Conservation (phyloP, 2,329 filamentous ascomycete genomes). For the Pseudogymnoascus sp. region DNA sequence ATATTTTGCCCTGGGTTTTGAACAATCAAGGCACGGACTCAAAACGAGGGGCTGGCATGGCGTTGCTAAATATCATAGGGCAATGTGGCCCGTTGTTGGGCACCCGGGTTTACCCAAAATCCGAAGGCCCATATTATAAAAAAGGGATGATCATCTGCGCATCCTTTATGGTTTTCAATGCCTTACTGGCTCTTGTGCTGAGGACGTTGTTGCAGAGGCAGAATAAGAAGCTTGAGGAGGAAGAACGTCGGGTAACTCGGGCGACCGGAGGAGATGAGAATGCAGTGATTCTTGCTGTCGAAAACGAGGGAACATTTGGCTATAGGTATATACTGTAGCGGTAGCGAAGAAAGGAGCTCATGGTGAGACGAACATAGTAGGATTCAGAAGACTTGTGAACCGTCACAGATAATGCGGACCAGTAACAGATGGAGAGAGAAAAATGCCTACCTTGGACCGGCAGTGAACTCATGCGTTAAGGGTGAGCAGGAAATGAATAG, state of each 20-base stretch:
- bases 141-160: slow-evolving; percentile 54
- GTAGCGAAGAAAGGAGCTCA: too few species aligned
- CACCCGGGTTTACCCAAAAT: slow-evolving; percentile 50
- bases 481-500: neutral
- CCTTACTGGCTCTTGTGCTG: slow-evolving; percentile 42
- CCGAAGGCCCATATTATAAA: slow-evolving; percentile 36
- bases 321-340: neutral
- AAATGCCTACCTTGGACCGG: neutral
- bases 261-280: neutral
- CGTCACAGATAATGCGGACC: neutral
- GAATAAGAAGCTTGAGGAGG: slow-evolving; percentile 49
- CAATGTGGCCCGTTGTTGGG: slow-evolving; percentile 56
- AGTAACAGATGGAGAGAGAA: neutral
- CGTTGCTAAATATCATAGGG: slow-evolving; percentile 59
- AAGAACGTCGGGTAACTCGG: slow-evolving; percentile 14
- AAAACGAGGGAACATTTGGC: neutral
- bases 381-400: neutral
- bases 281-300: neutral
- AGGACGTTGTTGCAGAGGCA: slow-evolving; percentile 48
- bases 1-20: slow-evolving; percentile 61
- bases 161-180: slow-evolving; percentile 52
- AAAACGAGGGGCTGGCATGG: slow-evolving; percentile 56
- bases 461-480: neutral
- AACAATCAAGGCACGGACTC: slow-evolving; percentile 64
- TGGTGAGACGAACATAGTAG: neutral